phyloP scores from a whole-genome alignment of 2,329 filamentous ascomycete genomes.

The Cordyceps cicadae region DNA sequence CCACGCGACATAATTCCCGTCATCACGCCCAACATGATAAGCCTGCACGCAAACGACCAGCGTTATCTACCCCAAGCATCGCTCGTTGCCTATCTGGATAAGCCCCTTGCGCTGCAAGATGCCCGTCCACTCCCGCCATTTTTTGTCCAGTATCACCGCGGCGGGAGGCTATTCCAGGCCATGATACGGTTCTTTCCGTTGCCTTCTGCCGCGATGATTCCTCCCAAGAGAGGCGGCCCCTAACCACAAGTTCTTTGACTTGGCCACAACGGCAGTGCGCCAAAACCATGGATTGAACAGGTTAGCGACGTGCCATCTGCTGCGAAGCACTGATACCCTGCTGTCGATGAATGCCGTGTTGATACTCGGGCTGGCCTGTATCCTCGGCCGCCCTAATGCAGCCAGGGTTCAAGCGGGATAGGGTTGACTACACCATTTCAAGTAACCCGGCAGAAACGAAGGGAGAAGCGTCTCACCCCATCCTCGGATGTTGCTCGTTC shows the following conservation, averaged over 20 bases:
- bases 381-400: neutral
- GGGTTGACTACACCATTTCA: constrained; percentile 1
- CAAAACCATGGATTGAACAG: neutral
- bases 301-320: neutral
- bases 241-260: neutral
- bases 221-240: neutral
- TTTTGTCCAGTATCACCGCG: neutral
- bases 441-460: constrained; percentile 2
- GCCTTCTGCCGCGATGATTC: neutral
- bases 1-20: neutral
- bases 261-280: neutral
- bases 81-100: neutral
- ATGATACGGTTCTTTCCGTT: constrained; percentile 11
- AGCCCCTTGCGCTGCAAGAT: neutral
- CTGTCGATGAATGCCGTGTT: neutral
- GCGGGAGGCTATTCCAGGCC: neutral
- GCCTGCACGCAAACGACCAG: neutral
- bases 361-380: neutral
- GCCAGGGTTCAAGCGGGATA: constrained; percentile 1
- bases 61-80: constrained; percentile 8
- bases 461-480: neutral
- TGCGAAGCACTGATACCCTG: neutral
- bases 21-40: constrained; percentile 6
- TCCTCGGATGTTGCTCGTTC: neutral
- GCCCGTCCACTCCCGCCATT: neutral